Percentiles rank a stretch among this genome's conserved stretches.
These are phyloP conservation scores for Periconia sp. DNA, from an alignment of 2,329 filamentous ascomycete species.

Conservation along the genomic window DNA sequence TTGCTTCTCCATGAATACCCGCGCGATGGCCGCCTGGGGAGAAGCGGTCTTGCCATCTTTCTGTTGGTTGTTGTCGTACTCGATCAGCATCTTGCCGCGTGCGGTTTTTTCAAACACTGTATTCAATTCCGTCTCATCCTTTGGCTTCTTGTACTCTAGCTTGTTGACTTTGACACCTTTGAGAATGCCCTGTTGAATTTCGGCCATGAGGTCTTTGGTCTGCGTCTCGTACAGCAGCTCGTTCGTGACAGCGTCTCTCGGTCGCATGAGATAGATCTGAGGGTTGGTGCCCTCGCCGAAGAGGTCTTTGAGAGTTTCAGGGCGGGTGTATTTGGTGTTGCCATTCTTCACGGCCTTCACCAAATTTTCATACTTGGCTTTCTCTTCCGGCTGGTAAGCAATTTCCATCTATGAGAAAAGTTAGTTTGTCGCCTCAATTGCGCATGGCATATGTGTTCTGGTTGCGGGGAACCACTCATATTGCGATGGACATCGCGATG, in stretches of 20 bases:
- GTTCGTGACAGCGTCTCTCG: not conserved
- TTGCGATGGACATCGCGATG: too few relatives aligned
- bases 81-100: slow-evolving; percentile 7
- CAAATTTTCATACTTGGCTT: not conserved
- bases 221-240: not conserved
- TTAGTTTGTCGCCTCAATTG: not conserved
- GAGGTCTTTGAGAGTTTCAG: not conserved
- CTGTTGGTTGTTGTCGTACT: slow-evolving; percentile 6
- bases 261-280: not conserved
- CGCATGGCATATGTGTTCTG: too few relatives aligned
- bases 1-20: slow-evolving; percentile 2
- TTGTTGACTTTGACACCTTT: not conserved
- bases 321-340: not conserved
- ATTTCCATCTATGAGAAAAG: not conserved
- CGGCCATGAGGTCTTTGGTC: not conserved
- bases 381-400: not conserved
- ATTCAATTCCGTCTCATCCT: not conserved
- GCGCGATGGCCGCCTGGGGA: slow-evolving; percentile 1
- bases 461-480: too few relatives aligned
- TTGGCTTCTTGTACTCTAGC: slow-evolving; percentile 2
- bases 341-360: not conserved
- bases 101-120: not conserved
- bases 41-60: not conserved
- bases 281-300: slow-evolving; percentile 1
- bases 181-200: not conserved